Percentiles rank a stretch among this genome's conserved stretches.
Conservation (phyloP, 495 filamentous ascomycete genomes). For the Lasiosphaeria miniovina region DNA sequence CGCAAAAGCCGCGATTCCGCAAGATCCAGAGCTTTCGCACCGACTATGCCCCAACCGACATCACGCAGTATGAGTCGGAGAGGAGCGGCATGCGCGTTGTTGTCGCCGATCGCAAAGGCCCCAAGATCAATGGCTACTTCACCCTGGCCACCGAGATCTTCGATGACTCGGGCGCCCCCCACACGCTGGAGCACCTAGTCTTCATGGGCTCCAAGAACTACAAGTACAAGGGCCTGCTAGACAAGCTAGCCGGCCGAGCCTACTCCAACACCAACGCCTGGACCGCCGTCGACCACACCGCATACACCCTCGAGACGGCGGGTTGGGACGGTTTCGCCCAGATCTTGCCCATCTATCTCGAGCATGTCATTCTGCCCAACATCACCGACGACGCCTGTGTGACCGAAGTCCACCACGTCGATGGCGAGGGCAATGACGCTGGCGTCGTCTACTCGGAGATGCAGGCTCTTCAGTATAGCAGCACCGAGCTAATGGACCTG, state of each 20-base stretch:
- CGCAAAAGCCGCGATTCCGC: slow-evolving; percentile 60
- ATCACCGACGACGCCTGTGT: slow-evolving; percentile 89
- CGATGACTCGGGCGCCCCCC: slow-evolving; percentile 92
- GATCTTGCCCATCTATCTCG: slow-evolving; percentile 91
- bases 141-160: slow-evolving; percentile 95
- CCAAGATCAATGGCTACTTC: slow-evolving; percentile 93
- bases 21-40: slow-evolving; percentile 78
- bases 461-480: slow-evolving; percentile 88
- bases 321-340: slow-evolving; percentile 96
- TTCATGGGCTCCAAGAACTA: slow-evolving; percentile 98
- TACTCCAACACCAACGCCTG: slow-evolving; percentile 96
- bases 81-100: slow-evolving; percentile 91
- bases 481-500: slow-evolving; percentile 79
- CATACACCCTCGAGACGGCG: slow-evolving; percentile 89
- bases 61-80: slow-evolving; percentile 78
- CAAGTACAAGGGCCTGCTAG: slow-evolving; percentile 88
- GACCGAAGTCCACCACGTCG: slow-evolving; percentile 95
- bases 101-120: slow-evolving; percentile 86
- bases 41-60: slow-evolving; percentile 79
- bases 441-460: slow-evolving; percentile 99
- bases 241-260: slow-evolving; percentile 86
- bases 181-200: slow-evolving; percentile 92
- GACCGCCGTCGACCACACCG: slow-evolving; percentile 95
- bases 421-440: slow-evolving; percentile 89
- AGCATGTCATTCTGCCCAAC: slow-evolving; percentile 88